These are phyloP conservation scores for Cadophora malorum DNA, from an alignment of 2,329 filamentous ascomycete genomes.

Conservation along the genomic window DNA sequence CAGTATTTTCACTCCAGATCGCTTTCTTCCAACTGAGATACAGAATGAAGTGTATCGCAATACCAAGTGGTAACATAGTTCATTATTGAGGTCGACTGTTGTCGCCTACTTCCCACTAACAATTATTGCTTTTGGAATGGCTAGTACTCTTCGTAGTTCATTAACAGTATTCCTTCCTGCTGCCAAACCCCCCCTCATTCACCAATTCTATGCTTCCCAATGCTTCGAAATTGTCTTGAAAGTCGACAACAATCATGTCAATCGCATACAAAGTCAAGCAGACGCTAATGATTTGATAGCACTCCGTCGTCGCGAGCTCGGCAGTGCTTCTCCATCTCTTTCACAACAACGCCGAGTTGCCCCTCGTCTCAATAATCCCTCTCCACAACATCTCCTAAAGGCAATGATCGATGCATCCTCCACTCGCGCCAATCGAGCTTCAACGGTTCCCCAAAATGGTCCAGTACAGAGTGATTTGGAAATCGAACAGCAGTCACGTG, in stretches of 20 bases:
- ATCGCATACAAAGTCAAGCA: not conserved
- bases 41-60: not conserved
- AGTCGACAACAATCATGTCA: not conserved
- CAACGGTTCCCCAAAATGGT: no score
- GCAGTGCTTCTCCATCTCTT: slow-evolving; percentile 3
- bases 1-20: not conserved
- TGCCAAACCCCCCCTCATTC: not conserved
- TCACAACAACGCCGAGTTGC: not conserved
- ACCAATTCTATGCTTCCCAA: not conserved
- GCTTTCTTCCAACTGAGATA: not conserved
- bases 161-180: not conserved
- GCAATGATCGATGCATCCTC: not conserved
- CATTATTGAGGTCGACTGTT: not conserved
- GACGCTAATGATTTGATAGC: not conserved
- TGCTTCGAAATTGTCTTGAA: not conserved
- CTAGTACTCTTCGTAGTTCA: not conserved
- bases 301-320: not conserved
- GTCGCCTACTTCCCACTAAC: not conserved
- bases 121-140: not conserved
- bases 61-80: not conserved
- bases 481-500: not conserved
- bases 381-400: not conserved
- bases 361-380: not conserved
- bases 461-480: not conserved
- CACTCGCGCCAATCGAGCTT: not conserved